Evolutionary conservation across 768 basidiomycete genomes (phyloP).

Genomic region (Sutorius australiensis): DNA sequence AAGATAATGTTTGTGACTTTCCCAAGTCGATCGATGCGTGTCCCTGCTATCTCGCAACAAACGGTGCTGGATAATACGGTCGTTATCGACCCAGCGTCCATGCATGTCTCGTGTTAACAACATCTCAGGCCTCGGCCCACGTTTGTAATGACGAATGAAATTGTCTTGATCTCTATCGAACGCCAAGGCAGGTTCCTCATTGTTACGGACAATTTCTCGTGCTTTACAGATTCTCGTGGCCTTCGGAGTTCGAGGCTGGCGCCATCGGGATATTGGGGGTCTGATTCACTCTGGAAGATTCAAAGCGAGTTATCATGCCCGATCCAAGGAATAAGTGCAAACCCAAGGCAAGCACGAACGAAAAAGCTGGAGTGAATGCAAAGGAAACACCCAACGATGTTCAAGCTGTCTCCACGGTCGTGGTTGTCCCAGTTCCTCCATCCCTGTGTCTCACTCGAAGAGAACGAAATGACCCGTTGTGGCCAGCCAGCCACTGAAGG

Average conservation of each 20-base stretch:
- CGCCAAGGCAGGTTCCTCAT: background rate
- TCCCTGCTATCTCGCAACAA: too few relatives aligned
- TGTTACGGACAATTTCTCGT: background rate
- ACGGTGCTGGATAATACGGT: too few relatives aligned
- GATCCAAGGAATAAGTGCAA: conserved; percentile 9
- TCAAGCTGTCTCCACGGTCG: background rate
- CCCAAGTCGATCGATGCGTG: too few relatives aligned
- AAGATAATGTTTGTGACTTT: background rate
- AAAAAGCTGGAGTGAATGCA: background rate
- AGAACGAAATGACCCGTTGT: conserved; percentile 28
- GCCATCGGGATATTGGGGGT: background rate
- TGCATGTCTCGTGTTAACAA: too few relatives aligned
- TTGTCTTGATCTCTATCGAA: too few relatives aligned
- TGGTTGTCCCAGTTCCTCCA: background rate
- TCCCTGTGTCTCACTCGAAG: conserved; percentile 16
- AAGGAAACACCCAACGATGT: too few relatives aligned
- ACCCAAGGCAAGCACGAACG: background rate
- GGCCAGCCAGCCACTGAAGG: conserved; percentile 18
- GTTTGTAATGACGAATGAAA: too few relatives aligned
- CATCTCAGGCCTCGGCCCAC: too few relatives aligned
- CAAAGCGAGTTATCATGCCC: conserved; percentile 1
- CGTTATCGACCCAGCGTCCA: too few relatives aligned
- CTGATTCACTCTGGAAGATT: background rate
- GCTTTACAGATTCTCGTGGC: background rate
- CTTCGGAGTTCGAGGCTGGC: background rate